These are phyloP conservation scores for Pleoardoris graminearum DNA, from an alignment of 2,329 filamentous ascomycete genomes.

Conservation along the genomic window DNA sequence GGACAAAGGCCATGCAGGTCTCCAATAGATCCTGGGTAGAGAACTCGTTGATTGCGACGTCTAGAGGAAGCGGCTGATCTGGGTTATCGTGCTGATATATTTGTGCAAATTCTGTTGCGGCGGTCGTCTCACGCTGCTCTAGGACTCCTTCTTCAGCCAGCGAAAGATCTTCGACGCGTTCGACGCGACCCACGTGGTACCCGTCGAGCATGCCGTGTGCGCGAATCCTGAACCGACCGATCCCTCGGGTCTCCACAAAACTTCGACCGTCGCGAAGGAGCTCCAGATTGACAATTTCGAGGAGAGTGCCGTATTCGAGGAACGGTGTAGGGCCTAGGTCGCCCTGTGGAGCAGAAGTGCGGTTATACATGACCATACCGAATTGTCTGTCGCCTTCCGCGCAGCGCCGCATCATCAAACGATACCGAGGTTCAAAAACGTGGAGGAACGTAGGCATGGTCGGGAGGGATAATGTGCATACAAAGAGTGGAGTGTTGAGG, in stretches of 20 bases:
- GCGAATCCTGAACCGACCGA: slow-evolving; percentile 75
- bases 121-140: slow-evolving; percentile 68
- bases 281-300: slow-evolving; percentile 75
- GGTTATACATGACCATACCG: slow-evolving; percentile 79
- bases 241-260: slow-evolving; percentile 74
- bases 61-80: slow-evolving; percentile 23
- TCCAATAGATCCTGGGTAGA: slow-evolving; percentile 73
- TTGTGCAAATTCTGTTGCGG: slow-evolving; percentile 41
- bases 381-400: slow-evolving; percentile 76
- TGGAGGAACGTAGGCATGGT: slow-evolving; percentile 81
- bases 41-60: slow-evolving; percentile 56
- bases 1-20: slow-evolving; percentile 68
- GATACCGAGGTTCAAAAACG: slow-evolving; percentile 90
- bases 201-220: slow-evolving; percentile 70
- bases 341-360: slow-evolving; percentile 56
- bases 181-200: slow-evolving; percentile 74
- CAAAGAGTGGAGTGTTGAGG: slow-evolving; percentile 68
- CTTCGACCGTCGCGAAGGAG: slow-evolving; percentile 79
- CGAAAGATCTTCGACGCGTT: slow-evolving; percentile 80
- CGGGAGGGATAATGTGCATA: slow-evolving; percentile 81
- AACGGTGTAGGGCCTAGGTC: slow-evolving; percentile 61
- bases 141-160: slow-evolving; percentile 76
- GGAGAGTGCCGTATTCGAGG: slow-evolving; percentile 74
- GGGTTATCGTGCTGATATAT: slow-evolving; percentile 42
- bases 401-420: slow-evolving; percentile 82